Evolutionary conservation across 768 basidiomycete genomes (phyloP), one percentile per base, ranked within the genome.

Genomic region (Polyporus arcularius): DNA sequence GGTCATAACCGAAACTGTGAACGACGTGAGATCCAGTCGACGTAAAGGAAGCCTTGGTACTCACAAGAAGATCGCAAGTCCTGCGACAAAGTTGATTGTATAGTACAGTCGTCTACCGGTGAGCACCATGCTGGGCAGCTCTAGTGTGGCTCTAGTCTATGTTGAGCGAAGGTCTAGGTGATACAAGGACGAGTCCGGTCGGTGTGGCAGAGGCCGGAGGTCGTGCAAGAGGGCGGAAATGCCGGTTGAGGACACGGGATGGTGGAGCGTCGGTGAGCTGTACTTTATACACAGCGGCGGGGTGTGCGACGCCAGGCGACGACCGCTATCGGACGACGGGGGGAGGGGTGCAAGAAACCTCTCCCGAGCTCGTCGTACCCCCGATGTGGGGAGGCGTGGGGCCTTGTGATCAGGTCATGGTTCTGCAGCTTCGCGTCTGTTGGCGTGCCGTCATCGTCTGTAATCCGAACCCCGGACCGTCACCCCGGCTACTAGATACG

Each of bases 1-100:
- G 79, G 64, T 79, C 79, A 73, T 80, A 80, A 26, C 79, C 79
- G 64, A 80, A 80, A 65, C 81, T 78, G 65, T 28, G 64, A 64
- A 0, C 5, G 21, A 50, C 9, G 52, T 63, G 26, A 62, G 43
- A 11, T 39, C 28, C 10, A 45, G 3, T 4, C 18, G n/a, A 48
- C 6, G 31, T 45, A 11, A 40, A 28, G 18, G n/a, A 54, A 9
- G 46, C 2, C 39, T 21, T 31, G 35, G 4, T 15, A 70, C 72
- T 50, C 53, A 73, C 72, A 73, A 73, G 70, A 73, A 73, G 47
- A 73, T 72, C 6, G 72, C 72, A 40, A 73, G 55, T 16, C 71
- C 72, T 28, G 72, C 72, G 45, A 73, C 72, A 31, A 61, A 49
- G 45, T 72, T 72, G 68, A 72, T 72, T 4, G 66, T 72, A 63